Conservation (phyloP, 2,329 filamentous ascomycete genomes). For the Cercospora sp. region DNA sequence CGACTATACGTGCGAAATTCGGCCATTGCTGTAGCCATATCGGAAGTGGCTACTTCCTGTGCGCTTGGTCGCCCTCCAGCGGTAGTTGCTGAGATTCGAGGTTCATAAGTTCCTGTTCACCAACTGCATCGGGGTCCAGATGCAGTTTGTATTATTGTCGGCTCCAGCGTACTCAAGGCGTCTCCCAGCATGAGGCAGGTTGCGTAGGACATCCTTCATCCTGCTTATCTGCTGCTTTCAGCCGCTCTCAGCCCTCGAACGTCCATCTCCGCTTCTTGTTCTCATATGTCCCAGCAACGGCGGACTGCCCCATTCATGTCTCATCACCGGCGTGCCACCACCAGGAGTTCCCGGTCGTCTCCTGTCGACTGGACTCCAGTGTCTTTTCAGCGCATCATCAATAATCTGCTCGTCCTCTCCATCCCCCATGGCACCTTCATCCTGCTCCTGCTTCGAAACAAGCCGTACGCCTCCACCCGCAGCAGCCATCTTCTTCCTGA, state of each 20-base stretch:
- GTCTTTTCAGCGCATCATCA: slow-evolving; percentile 34
- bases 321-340: slow-evolving; percentile 33
- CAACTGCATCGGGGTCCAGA: background rate
- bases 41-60: background rate
- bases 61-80: background rate
- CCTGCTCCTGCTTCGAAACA: slow-evolving; percentile 27
- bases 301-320: slow-evolving; percentile 32
- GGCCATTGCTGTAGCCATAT: background rate
- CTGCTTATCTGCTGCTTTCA: slow-evolving; percentile 2
- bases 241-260: slow-evolving; percentile 9
- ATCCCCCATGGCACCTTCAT: slow-evolving; percentile 15
- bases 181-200: background rate
- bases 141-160: background rate
- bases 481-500: slow-evolving; percentile 30
- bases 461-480: slow-evolving; percentile 30
- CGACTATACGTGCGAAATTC: background rate
- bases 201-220: background rate
- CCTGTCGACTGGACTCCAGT: slow-evolving; percentile 37
- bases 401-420: slow-evolving; percentile 32
- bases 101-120: background rate
- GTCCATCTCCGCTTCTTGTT: slow-evolving; percentile 29
- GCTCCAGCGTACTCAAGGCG: background rate
- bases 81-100: background rate
- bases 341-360: slow-evolving; percentile 34
- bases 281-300: slow-evolving; percentile 26